Evolutionary conservation across 164 flowering plant species (phyloP).

Genomic region (Sextonia rubra): DNA sequence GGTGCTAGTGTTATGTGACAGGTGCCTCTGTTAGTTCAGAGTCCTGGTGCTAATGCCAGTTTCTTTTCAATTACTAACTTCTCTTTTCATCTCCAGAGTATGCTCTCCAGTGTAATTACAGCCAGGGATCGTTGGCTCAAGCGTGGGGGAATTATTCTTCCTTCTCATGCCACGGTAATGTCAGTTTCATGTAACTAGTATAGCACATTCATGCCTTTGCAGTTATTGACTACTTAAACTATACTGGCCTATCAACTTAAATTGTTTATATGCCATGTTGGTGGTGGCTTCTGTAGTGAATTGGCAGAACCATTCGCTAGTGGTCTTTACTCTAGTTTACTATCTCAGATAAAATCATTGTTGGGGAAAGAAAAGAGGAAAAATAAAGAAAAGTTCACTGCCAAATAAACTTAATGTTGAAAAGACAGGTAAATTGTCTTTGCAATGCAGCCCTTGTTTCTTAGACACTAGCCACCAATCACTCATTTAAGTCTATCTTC

Average conservation of each 20-base stretch:
- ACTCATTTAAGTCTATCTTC: background rate
- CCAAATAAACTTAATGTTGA: background rate
- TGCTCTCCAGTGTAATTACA: conserved; percentile 93
- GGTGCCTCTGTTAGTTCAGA: background rate
- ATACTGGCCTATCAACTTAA: too few species aligned
- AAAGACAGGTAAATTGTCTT: background rate
- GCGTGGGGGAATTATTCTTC: conserved; percentile 96
- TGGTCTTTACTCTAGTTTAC: background rate
- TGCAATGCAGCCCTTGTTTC: background rate
- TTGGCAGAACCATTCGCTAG: background rate
- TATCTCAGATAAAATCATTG: too few species aligned
- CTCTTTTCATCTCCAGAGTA: conserved; percentile 52
- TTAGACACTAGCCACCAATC: background rate
- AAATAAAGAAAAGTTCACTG: background rate
- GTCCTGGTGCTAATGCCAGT: background rate
- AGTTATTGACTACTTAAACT: too few species aligned
- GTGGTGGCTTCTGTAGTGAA: background rate
- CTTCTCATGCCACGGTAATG: conserved; percentile 83
- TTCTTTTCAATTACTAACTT: background rate
- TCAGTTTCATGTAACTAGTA: conserved; percentile 1
- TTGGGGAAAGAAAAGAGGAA: too few species aligned
- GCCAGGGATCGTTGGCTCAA: conserved; percentile 98
- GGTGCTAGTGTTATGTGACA: background rate
- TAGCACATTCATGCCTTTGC: background rate
- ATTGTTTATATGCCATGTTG: too few species aligned